phyloP scores from a whole-genome alignment of 2,329 filamentous ascomycete genomes.

The Lecanoromycetidae sp. region DNA sequence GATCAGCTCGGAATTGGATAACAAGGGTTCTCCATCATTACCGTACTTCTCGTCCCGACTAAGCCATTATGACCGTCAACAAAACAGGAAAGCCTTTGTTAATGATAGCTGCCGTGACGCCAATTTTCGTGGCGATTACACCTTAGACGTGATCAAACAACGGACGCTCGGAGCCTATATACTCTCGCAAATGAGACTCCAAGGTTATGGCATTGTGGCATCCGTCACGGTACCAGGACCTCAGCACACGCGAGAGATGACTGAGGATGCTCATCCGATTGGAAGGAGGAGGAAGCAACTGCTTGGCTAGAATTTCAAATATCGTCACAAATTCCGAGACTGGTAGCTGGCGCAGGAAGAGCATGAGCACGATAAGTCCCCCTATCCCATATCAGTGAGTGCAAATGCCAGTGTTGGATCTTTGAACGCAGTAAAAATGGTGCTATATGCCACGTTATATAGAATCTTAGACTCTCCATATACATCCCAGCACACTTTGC shows the following conservation, averaged over 20 bases:
- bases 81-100: background rate
- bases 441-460: constrained; percentile 21
- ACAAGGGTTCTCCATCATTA: background rate
- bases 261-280: background rate
- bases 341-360: constrained; percentile 18
- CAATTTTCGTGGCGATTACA: background rate
- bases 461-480: constrained; percentile 19
- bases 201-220: background rate
- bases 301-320: constrained; percentile 16
- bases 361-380: constrained; percentile 13
- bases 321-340: constrained; percentile 1
- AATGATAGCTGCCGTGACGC: constrained; percentile 1
- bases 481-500: constrained; percentile 16
- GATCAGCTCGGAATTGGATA: no score
- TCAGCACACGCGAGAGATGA: background rate
- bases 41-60: background rate
- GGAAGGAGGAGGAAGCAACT: constrained; percentile 8
- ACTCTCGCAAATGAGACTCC: background rate
- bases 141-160: background rate
- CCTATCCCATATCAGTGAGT: background rate
- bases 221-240: background rate
- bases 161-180: background rate
- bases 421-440: constrained; percentile 20
- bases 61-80: background rate
- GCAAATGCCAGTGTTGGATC: background rate